These are phyloP conservation scores for Leccinum broughii DNA, from an alignment of 768 basidiomycete species.

Conservation along the genomic window DNA sequence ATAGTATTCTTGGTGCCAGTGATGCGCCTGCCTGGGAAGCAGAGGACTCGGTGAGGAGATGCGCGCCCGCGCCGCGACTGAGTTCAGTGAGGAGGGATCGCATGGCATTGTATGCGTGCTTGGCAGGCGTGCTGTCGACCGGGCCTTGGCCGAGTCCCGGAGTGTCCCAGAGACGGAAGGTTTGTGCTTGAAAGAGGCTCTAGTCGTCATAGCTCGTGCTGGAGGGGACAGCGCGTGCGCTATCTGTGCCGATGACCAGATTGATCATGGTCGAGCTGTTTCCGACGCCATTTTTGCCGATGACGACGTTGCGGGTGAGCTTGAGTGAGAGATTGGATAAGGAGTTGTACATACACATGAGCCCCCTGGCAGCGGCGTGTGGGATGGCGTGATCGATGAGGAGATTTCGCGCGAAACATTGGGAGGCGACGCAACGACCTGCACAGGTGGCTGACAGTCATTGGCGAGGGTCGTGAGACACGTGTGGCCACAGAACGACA, in stretches of 20 bases:
- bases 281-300: conserved; percentile 38
- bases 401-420: conserved; percentile 21
- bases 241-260: conserved; percentile 17
- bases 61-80: conserved; percentile 13
- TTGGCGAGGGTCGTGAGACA: conserved; percentile 29
- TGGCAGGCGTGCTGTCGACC: not conserved
- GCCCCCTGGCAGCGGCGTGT: not conserved
- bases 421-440: conserved; percentile 20
- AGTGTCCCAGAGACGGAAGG: conserved; percentile 29
- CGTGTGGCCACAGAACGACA: conserved; percentile 21
- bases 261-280: conserved; percentile 25
- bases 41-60: conserved; percentile 15
- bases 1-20: conserved; percentile 9
- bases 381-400: conserved; percentile 24
- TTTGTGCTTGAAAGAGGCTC: conserved; percentile 21
- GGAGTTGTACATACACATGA: not conserved
- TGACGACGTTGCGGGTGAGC: conserved; percentile 34
- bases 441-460: conserved; percentile 17
- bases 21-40: conserved; percentile 19
- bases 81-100: conserved; percentile 27
- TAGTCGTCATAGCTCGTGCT: conserved; percentile 27
- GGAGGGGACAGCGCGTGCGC: conserved; percentile 17
- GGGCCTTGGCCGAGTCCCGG: conserved; percentile 23
- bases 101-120: conserved; percentile 17
- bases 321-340: conserved; percentile 8